Evolutionary conservation across 345 rosid species (phyloP).

Genomic region (Salix caprea): DNA sequence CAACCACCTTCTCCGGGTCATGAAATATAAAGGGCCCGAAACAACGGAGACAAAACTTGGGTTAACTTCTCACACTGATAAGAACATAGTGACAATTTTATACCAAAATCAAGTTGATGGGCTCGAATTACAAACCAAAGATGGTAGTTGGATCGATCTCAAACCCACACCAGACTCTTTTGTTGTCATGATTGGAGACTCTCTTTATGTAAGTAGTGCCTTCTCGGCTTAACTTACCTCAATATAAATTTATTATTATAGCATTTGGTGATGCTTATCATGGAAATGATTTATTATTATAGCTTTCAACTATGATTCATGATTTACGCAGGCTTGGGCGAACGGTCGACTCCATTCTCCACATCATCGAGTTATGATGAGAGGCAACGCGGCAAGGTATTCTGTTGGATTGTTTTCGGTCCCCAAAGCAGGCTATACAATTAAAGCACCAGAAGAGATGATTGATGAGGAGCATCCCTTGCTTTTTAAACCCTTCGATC

Average conservation of each 20-base stretch:
- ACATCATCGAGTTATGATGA: conserved; percentile 67
- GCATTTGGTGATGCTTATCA: too few species aligned
- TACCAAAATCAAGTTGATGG: too few species aligned
- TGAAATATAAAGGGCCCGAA: too few species aligned
- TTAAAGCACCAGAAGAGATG: conserved; percentile 24
- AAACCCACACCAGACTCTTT: conserved; percentile 15
- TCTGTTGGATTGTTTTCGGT: conserved; percentile 26
- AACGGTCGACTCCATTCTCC: conserved; percentile 62
- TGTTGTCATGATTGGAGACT: conserved; percentile 15
- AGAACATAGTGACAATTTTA: too few species aligned
- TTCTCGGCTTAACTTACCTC: not conserved
- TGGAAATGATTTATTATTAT: not conserved
- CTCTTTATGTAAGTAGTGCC: conserved; percentile 2
- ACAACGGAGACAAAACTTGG: too few species aligned
- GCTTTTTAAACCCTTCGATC: conserved; percentile 33
- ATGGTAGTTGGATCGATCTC: conserved; percentile 16
- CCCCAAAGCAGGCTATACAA: conserved; percentile 11
- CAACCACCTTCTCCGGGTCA: too few species aligned
- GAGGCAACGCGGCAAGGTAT: conserved; percentile 35
- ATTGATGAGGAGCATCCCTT: conserved; percentile 33
- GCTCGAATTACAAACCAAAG: conserved; percentile 25
- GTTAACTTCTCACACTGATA: too few species aligned
- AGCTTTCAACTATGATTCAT: too few species aligned
- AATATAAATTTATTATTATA: too few species aligned
- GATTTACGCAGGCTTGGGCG: conserved; percentile 47